phyloP scores from a whole-genome alignment of 306 rosid species.

The Quercus cerris region DNA sequence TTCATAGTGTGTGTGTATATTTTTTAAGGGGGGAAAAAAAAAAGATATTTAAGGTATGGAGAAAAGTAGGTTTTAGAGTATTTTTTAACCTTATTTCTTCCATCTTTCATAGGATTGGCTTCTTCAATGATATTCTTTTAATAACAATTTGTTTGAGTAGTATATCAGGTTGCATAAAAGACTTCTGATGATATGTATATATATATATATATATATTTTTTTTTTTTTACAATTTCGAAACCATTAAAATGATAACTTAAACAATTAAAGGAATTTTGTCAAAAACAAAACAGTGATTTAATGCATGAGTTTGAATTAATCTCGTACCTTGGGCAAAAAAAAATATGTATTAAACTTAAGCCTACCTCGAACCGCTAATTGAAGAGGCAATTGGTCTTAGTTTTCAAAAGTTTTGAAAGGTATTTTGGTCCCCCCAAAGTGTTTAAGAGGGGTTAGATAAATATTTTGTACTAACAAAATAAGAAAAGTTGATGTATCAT shows the following conservation, averaged over 20 bases:
- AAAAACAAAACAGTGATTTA: background rate
- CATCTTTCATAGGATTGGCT: no score
- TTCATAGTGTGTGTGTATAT: no score
- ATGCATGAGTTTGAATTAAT: background rate
- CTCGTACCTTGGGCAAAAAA: background rate
- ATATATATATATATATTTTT: no score
- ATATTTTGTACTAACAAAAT: background rate
- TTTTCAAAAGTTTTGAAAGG: background rate
- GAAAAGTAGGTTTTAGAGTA: no score
- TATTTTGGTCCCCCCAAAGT: background rate
- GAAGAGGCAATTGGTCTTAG: background rate
- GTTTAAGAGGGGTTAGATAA: background rate
- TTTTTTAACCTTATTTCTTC: no score
- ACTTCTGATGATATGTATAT: background rate
- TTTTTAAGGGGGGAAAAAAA: no score
- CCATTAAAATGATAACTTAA: background rate
- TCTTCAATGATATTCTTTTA: no score
- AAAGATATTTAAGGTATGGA: no score
- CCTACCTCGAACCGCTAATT: background rate
- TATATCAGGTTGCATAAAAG: background rate
- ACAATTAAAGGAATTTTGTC: background rate
- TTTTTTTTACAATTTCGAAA: background rate
- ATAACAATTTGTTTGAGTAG: no score
- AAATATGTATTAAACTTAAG: background rate
- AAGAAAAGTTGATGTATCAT: background rate